phyloP scores from a whole-genome alignment of 73 alveolate species.

The Diophrys sp. region DNA sequence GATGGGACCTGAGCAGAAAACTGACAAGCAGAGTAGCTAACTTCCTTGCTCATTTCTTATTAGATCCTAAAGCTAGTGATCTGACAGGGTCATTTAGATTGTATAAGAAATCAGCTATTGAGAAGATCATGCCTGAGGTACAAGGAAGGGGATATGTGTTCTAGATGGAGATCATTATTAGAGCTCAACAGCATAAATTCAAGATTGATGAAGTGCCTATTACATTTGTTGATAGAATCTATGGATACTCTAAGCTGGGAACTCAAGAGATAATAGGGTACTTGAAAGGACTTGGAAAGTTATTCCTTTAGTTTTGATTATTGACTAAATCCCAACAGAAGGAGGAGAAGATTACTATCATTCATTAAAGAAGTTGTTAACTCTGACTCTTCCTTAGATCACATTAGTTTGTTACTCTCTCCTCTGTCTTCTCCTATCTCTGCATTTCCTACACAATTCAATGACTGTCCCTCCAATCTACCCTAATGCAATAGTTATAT shows the following conservation, averaged over 20 bases:
- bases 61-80: constrained; percentile 90
- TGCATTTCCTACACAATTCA: too few species aligned
- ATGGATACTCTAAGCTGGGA: constrained; percentile 95
- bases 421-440: too few species aligned
- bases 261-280: constrained; percentile 91
- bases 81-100: constrained; percentile 97
- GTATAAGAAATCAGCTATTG: constrained; percentile 83
- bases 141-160: constrained; percentile 95
- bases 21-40: constrained; percentile 97
- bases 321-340: too few species aligned
- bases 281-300: constrained; percentile 80
- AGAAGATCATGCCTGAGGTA: constrained; percentile 77
- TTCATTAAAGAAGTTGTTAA: too few species aligned
- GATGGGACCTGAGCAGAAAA: constrained; percentile 95
- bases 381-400: too few species aligned
- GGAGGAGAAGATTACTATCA: too few species aligned
- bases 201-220: constrained; percentile 91
- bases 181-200: constrained; percentile 85
- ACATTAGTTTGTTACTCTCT: too few species aligned
- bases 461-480: too few species aligned
- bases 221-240: constrained; percentile 96
- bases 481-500: not conserved
- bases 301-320: too few species aligned
- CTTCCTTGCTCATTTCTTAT: constrained; percentile 84
- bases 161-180: constrained; percentile 96